Percentiles rank a stretch among this genome's conserved stretches.
Evolutionary conservation across 148 eudicot genomes (phyloP).

Genomic region (Rhododendron simsii): DNA sequence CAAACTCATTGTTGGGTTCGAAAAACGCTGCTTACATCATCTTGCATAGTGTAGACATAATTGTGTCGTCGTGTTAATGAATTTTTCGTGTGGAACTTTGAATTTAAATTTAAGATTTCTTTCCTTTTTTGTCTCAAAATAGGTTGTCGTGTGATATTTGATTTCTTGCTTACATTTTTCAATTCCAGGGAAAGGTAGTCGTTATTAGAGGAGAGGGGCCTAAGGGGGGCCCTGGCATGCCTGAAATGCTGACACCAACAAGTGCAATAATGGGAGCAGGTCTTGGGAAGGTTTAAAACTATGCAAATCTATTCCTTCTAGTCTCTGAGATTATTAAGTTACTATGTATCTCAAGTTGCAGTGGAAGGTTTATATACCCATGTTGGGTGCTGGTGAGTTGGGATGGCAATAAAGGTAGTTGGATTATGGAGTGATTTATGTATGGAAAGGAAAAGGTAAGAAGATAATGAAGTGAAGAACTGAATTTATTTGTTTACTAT

Average conservation of each 20-base stretch:
- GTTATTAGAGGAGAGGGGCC: slow-evolving; percentile 99
- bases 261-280: slow-evolving; percentile 99
- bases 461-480: not conserved
- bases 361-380: not conserved
- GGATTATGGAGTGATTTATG: not conserved
- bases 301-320: slow-evolving; percentile 5
- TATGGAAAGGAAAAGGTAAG: not conserved
- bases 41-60: not conserved
- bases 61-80: not conserved
- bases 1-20: not conserved
- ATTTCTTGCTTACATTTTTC: not conserved
- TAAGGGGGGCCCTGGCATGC: slow-evolving; percentile 99
- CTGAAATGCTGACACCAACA: slow-evolving; percentile 97
- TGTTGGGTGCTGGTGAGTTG: not conserved
- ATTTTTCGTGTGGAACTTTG: not conserved
- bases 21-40: not conserved
- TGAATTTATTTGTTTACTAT: not conserved
- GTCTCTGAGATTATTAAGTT: not conserved
- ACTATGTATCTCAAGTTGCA: not conserved
- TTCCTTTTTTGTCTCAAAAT: not conserved
- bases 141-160: not conserved
- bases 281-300: slow-evolving; percentile 72
- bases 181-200: slow-evolving; percentile 77
- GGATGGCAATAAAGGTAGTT: not conserved
- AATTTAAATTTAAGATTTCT: too few species aligned